phyloP scores from a whole-genome alignment of 2,329 filamentous ascomycete species.

The Pseudovirgaria hyperparasitica region DNA sequence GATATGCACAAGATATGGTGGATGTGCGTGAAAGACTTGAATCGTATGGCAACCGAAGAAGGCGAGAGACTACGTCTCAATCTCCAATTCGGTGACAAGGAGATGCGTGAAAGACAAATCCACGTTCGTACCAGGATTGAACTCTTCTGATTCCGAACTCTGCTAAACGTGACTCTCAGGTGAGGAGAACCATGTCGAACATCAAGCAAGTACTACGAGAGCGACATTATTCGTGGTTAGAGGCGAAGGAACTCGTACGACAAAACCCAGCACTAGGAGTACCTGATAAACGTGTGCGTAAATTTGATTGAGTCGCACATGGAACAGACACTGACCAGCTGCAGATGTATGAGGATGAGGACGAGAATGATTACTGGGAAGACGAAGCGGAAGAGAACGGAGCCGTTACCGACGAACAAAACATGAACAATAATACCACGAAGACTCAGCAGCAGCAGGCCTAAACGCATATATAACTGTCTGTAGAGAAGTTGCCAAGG shows the following conservation, averaged over 20 bases:
- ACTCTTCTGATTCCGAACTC: slow-evolving; percentile 1
- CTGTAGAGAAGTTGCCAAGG: too few relatives aligned
- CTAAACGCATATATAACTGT: too few relatives aligned
- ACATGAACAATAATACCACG: too few relatives aligned
- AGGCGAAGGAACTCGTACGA: slow-evolving; percentile 52
- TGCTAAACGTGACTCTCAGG: slow-evolving; percentile 33
- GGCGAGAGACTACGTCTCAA: slow-evolving; percentile 55
- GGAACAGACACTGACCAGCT: background rate
- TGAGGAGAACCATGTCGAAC: slow-evolving; percentile 61
- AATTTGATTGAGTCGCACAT: too few relatives aligned
- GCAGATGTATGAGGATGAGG: too few relatives aligned
- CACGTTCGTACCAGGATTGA: too few relatives aligned
- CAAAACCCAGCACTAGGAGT: slow-evolving; percentile 22
- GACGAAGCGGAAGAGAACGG: slow-evolving; percentile 1
- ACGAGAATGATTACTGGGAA: slow-evolving; percentile 1
- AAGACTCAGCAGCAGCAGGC: too few relatives aligned
- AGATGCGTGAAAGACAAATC: slow-evolving; percentile 54
- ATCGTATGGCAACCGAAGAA: slow-evolving; percentile 69
- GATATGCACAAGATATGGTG: slow-evolving; percentile 90
- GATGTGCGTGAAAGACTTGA: slow-evolving; percentile 83
- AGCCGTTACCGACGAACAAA: too few relatives aligned
- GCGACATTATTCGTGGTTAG: slow-evolving; percentile 77
- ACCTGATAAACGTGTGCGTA: background rate
- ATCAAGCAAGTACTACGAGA: slow-evolving; percentile 83
- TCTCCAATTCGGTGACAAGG: slow-evolving; percentile 60